Percentiles rank a stretch among this genome's conserved stretches.
These are phyloP conservation scores for Sporothrix humicola DNA, from an alignment of 2,329 filamentous ascomycete species.

Conservation along the genomic window DNA sequence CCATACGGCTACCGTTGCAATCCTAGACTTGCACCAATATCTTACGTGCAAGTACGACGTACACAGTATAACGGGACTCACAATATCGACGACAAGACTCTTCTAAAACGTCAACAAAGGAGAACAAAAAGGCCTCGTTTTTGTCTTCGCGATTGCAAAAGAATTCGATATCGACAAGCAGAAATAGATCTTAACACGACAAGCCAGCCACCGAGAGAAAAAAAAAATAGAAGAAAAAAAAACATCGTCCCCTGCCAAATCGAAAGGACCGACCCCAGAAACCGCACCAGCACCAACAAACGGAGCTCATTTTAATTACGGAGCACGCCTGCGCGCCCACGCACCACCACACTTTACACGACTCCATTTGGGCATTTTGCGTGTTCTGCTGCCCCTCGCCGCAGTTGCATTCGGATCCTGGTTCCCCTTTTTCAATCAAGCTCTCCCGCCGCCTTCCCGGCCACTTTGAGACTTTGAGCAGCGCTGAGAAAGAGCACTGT, in stretches of 20 bases:
- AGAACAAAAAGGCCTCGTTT: neutral
- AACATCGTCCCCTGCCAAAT: too few relatives aligned
- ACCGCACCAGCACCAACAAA: neutral
- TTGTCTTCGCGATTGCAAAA: neutral
- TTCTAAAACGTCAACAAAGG: neutral
- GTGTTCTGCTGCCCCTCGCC: slow-evolving; percentile 32
- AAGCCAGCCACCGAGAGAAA: neutral
- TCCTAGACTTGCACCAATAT: neutral
- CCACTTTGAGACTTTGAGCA: neutral
- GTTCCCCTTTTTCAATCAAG: slow-evolving; percentile 27
- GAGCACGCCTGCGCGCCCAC: slow-evolving; percentile 11
- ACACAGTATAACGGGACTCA: neutral
- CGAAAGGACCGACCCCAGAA: slow-evolving; percentile 10
- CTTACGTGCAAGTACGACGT: neutral
- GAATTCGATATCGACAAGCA: slow-evolving; percentile 1
- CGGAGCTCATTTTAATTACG: slow-evolving; percentile 34
- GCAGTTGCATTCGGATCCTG: slow-evolving; percentile 31
- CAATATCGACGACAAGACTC: neutral
- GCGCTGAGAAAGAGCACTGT: neutral
- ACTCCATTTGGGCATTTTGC: neutral
- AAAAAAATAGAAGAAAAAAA: neutral
- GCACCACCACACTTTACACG: slow-evolving; percentile 11
- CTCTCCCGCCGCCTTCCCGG: slow-evolving; percentile 9
- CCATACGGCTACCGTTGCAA: neutral
- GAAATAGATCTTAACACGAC: neutral